These are phyloP conservation scores for Botrytis cinerea DNA, from an alignment of 2,329 filamentous ascomycete species.

Conservation along the genomic window DNA sequence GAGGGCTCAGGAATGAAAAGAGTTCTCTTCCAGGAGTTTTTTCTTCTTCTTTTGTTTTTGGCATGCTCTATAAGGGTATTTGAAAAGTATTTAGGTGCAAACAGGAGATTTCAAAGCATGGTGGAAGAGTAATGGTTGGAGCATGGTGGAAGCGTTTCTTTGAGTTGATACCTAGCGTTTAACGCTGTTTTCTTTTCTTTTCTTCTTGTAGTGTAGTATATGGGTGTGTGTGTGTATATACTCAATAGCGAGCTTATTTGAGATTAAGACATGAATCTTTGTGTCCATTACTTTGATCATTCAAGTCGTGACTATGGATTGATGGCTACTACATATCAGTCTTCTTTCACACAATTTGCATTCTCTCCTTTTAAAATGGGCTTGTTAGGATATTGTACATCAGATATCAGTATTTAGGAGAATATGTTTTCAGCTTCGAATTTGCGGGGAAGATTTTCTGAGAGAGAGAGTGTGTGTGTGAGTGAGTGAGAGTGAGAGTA, in stretches of 20 bases:
- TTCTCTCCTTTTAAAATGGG: not conserved
- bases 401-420: not conserved
- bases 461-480: no score
- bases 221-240: not conserved
- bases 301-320: not conserved
- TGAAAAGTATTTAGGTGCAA: slow-evolving; percentile 4
- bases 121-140: slow-evolving; percentile 17
- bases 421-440: not conserved
- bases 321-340: not conserved
- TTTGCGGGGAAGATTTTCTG: no score
- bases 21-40: slow-evolving; percentile 2
- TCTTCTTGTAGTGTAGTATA: not conserved
- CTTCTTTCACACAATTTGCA: not conserved
- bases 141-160: not conserved
- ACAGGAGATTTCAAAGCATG: not conserved
- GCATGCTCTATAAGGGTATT: not conserved
- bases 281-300: not conserved
- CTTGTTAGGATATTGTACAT: not conserved
- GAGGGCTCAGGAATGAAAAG: not conserved
- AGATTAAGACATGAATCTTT: not conserved
- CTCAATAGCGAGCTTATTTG: not conserved
- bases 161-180: slow-evolving; percentile 19
- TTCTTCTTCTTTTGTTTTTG: not conserved
- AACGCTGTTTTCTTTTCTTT: slow-evolving; percentile 4
- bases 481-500: no score